A percentile compares a stretch with the other conserved stretches of the same genome.
Conservation (phyloP, 2,329 filamentous ascomycete species). For the Helminthosporium solani region DNA sequence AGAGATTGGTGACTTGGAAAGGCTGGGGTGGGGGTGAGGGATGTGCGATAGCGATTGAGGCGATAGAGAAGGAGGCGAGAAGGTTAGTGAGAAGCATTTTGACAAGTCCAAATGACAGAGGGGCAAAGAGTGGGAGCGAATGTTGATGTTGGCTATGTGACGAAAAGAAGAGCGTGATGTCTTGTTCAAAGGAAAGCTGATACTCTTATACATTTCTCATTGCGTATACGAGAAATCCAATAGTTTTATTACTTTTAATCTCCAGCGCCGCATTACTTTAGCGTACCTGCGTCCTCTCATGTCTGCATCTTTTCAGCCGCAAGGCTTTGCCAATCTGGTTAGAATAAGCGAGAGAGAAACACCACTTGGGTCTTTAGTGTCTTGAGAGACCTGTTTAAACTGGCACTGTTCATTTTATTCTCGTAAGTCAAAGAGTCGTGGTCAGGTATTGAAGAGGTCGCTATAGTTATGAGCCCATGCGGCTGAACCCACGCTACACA, state of each 20-base stretch:
- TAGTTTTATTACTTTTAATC: constrained; percentile 1
- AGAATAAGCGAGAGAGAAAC: neutral
- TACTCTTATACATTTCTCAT: neutral
- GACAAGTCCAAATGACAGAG: neutral
- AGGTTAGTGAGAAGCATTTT: neutral
- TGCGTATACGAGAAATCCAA: neutral
- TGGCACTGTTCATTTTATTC: too few species aligned
- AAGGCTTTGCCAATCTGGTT: neutral
- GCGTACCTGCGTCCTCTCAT: constrained; percentile 5
- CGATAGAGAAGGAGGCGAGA: constrained; percentile 2
- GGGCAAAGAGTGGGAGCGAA: neutral
- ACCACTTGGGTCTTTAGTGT: too few species aligned
- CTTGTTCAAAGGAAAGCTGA: neutral
- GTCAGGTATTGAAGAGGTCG: too few species aligned
- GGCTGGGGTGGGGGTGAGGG: constrained; percentile 2
- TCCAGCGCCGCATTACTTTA: neutral
- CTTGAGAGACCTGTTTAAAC: too few species aligned
- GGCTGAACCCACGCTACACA: too few species aligned
- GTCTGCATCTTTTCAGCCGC: constrained; percentile 1
- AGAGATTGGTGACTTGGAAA: constrained; percentile 18
- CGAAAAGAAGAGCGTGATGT: neutral
- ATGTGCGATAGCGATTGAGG: constrained; percentile 2
- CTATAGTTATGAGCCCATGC: too few species aligned
- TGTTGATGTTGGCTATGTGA: neutral
- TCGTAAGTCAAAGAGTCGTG: too few species aligned